Percentiles rank a stretch among this genome's conserved stretches.
Evolutionary conservation across 306 rosid species (phyloP).

Genomic region (Sechiopsis laciniata): DNA sequence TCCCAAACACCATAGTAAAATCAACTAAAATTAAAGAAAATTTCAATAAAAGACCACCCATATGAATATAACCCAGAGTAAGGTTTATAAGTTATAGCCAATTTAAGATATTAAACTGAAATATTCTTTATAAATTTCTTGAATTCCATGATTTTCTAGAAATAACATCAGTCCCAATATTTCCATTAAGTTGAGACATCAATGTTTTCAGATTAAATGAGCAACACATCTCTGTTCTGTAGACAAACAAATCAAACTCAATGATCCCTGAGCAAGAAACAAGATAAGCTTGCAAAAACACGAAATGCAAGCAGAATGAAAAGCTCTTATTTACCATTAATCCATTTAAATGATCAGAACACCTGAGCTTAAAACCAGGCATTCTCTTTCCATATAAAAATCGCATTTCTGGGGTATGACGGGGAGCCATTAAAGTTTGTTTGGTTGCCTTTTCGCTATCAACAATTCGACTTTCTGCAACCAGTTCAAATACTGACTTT

Average conservation of each 20-base stretch:
- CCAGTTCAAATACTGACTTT: slow-evolving; percentile 69
- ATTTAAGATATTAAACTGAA: background rate
- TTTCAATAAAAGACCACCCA: background rate
- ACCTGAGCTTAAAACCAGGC: background rate
- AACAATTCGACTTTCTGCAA: slow-evolving; percentile 45
- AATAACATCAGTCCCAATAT: background rate
- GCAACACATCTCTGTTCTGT: too few relatives aligned
- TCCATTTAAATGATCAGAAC: background rate
- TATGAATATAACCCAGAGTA: background rate
- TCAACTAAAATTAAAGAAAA: too few relatives aligned
- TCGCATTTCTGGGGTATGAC: background rate
- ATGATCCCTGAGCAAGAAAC: background rate
- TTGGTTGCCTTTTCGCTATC: slow-evolving; percentile 17
- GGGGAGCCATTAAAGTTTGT: background rate
- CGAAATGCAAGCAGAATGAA: background rate
- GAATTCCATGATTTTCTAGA: background rate
- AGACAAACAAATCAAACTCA: background rate
- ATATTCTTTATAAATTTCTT: too few relatives aligned
- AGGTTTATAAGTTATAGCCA: background rate
- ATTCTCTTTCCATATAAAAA: background rate
- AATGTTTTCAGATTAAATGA: too few relatives aligned
- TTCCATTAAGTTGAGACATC: background rate
- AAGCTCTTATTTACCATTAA: background rate
- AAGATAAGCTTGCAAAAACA: background rate
- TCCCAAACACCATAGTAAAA: too few relatives aligned